Conservation (phyloP, 1,139 yeast genomes). For the Hansenula lynferdii region DNA sequence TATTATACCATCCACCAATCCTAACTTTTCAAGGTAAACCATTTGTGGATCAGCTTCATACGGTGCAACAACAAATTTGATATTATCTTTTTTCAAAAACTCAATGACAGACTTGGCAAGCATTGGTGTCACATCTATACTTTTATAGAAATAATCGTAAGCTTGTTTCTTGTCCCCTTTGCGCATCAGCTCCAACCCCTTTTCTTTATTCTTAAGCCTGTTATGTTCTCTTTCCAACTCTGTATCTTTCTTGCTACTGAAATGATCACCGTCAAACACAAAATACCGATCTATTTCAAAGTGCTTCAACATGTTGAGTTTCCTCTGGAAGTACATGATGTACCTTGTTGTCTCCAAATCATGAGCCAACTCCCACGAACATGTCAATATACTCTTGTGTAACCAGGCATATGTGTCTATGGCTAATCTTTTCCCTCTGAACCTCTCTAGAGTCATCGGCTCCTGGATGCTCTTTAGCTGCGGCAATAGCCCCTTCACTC, state of each 20-base stretch:
- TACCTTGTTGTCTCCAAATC: conserved; percentile 68
- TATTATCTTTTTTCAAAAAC: conserved; percentile 51
- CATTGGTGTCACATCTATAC: conserved; percentile 83
- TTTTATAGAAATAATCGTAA: conserved; percentile 64
- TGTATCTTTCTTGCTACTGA: conserved; percentile 76
- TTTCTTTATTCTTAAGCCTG: conserved; percentile 52
- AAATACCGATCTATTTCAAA: conserved; percentile 78
- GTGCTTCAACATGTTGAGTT: conserved; percentile 57
- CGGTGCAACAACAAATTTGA: conserved; percentile 88
- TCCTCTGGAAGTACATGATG: conserved; percentile 52
- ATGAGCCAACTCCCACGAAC: conserved; percentile 79
- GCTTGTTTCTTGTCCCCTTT: conserved; percentile 59
- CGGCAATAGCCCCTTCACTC: conserved; percentile 75
- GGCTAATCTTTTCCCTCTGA: conserved; percentile 75
- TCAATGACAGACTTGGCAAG: conserved; percentile 89
- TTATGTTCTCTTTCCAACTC: conserved; percentile 57
- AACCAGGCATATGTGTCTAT: conserved; percentile 97
- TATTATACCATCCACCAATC: conserved; percentile 77
- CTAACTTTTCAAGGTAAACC: conserved; percentile 78
- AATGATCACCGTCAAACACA: conserved; percentile 90
- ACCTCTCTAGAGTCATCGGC: conserved; percentile 50
- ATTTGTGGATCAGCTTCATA: conserved; percentile 98
- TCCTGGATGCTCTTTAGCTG: conserved; percentile 69
- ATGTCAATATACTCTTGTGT: conserved; percentile 77
- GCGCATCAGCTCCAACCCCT: conserved; percentile 45